phyloP scores from a whole-genome alignment of 495 filamentous ascomycete species.

The Penicillium nucicola region DNA sequence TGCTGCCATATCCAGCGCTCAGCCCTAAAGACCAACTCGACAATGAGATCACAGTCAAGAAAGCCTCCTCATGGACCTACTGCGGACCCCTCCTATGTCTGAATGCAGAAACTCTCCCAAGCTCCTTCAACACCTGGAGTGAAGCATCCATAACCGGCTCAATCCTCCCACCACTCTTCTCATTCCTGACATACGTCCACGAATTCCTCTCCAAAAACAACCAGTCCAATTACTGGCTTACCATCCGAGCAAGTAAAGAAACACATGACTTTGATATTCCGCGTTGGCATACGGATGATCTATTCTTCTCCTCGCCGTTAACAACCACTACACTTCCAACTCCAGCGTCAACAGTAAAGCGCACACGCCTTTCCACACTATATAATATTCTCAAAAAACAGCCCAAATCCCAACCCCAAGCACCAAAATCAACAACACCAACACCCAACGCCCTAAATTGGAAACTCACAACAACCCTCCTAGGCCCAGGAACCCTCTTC shows the following conservation, averaged over 20 bases:
- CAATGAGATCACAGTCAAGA: slow-evolving; percentile 13
- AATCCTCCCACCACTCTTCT: slow-evolving; percentile 11
- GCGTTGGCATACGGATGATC: slow-evolving; percentile 26
- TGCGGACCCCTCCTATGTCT: slow-evolving; percentile 22
- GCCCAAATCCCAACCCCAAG: neutral
- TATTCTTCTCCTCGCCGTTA: slow-evolving; percentile 16
- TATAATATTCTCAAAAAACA: neutral
- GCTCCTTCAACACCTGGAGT: slow-evolving; percentile 24
- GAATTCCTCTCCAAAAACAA: slow-evolving; percentile 15
- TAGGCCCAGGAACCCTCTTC: slow-evolving; percentile 25
- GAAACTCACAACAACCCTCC: slow-evolving; percentile 27
- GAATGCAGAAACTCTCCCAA: slow-evolving; percentile 9
- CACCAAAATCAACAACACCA: neutral
- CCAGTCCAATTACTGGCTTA: slow-evolving; percentile 23
- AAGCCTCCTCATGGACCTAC: slow-evolving; percentile 23
- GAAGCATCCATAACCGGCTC: slow-evolving; percentile 17
- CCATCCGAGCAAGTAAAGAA: slow-evolving; percentile 16
- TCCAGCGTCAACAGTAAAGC: neutral
- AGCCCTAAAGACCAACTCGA: neutral
- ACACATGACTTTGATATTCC: slow-evolving; percentile 17
- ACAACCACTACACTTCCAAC: neutral
- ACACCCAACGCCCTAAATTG: slow-evolving; percentile 15
- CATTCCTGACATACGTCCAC: slow-evolving; percentile 20
- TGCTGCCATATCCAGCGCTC: neutral
- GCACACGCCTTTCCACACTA: neutral